Base-by-base conservation (phyloP, 1,139 yeast species). In the Kodamaea plutei region DNA sequence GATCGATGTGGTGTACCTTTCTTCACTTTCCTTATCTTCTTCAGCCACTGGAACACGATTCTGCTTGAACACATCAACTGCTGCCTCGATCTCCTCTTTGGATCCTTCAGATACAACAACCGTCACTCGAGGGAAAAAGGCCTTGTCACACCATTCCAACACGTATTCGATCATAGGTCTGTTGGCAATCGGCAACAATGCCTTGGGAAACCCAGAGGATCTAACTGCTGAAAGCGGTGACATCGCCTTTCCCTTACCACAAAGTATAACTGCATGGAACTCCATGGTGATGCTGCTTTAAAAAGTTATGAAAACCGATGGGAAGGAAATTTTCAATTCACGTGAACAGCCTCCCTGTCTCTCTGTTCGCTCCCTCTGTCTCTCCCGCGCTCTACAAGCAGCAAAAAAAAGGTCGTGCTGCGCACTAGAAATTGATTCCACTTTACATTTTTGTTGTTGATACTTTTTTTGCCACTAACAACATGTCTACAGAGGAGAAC, bases 81-180 rank as follows among this genome's bases (percentile, higher is more conserved):
- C 69, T 4, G 30, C 36, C 15, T 40, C 41, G 6, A 68, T 53
- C 12, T 47, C 57, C 3, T 48, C 57, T 16, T 43, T 41, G 15
- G 57, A 43, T 4, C 50, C 60, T 15, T 49, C 50, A 29, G 59
- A 58, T 15, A 62, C 55, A 2, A 68, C 59, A 10, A 69, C 50
- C 3, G 72, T 58, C 17, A 69, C 68, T 34, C 71, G 74, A 23
- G 76, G 73, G 52, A 85, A 84, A 38, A 82, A 81, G 2, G 95
- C 97, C 50, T 72, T 70, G 48, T 81, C 87, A 65, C 97, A 88
- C 97, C 97, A 93, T 44, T 84, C 89, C 27, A 93, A 66, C 3
- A 84, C 94, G 50, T 87, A 84, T 44, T 81, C 81, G 28, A 93
- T 64, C 84, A 91, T 79, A n/a, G 96, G 95, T 47, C 73, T 72